phyloP scores from a whole-genome alignment of 495 filamentous ascomycete genomes.

The Aspergillus avenaceus region DNA sequence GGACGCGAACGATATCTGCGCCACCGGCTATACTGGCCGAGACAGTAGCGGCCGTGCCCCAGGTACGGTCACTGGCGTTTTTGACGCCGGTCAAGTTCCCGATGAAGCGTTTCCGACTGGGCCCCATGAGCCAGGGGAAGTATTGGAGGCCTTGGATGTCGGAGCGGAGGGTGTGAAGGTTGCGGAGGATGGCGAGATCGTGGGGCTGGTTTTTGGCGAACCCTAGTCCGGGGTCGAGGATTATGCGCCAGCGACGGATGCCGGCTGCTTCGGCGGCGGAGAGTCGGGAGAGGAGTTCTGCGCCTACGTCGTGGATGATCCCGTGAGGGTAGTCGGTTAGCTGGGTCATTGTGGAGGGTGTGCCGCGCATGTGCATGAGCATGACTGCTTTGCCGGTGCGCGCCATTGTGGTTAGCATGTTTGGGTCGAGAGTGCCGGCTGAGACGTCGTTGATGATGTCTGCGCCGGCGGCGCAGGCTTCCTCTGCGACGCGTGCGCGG shows the following conservation, averaged over 20 bases:
- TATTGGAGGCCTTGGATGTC: constrained; percentile 58
- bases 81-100: constrained; percentile 78
- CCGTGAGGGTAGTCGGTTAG: constrained; percentile 69
- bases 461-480: constrained; percentile 76
- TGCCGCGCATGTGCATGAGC: constrained; percentile 95
- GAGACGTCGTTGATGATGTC: constrained; percentile 96
- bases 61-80: constrained; percentile 59
- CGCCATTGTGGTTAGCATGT: constrained; percentile 81
- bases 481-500: constrained; percentile 76
- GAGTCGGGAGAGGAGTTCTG: constrained; percentile 68
- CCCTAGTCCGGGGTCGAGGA: constrained; percentile 90
- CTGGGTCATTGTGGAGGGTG: constrained; percentile 74
- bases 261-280: constrained; percentile 76
- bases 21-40: constrained; percentile 85
- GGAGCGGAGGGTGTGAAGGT: constrained; percentile 57
- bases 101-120: constrained; percentile 87
- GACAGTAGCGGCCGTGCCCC: constrained; percentile 87
- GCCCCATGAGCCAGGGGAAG: constrained; percentile 85
- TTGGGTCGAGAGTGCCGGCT: constrained; percentile 70
- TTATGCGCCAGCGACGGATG: constrained; percentile 85
- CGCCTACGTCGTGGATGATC: constrained; percentile 62
- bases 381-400: constrained; percentile 74
- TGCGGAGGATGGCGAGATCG: constrained; percentile 74
- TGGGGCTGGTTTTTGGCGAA: constrained; percentile 82
- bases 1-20: constrained; percentile 90